Base-by-base conservation (phyloP, 2,329 filamentous ascomycete species). In the Elsinoe australis region DNA sequence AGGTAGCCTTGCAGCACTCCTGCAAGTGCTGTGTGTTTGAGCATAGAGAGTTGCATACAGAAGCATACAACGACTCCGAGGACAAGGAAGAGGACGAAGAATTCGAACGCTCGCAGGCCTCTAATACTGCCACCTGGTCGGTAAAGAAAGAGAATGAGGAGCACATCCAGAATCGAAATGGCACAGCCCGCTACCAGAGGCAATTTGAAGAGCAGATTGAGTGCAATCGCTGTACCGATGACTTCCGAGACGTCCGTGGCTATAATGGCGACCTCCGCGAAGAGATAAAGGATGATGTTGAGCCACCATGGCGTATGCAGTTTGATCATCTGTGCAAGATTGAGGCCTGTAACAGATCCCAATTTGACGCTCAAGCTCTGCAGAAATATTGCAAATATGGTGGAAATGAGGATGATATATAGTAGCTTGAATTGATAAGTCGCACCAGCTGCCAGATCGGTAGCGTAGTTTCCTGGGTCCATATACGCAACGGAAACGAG, bases 341-440 rank as follows among this genome's bases (percentile, higher is more conserved):
- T 69, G 58, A 71, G 61, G n/a, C 71, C 71, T 8, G 71, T 72
- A 35, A 74, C 68, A 2, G 69, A 67, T 29, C 71, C 74, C 35
- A 78, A 63, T 56, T 77, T 76, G 61, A 83, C 78, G 57, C 77
- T 78, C 2, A 86, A 71, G 18, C 74, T 77, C 61, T 86, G 82
- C 14, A 85, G 69, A 54, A 83, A 77, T 46, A 86, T 83, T 55
- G 82, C 82, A 57, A 85, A 82, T 44, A 85, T 56, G 59, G 85
- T 86, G 61, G 78, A 79, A 56, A 84, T 68, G 6, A 86, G 68
- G 35, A 85, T 75, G 55, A 85, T 71, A 65, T 85, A 85, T 3
- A 86, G 72, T 29, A 85, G 70, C 33, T 69, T 72, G 67, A 79
- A 86, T 49, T 72, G 73, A 61, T 80, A 84, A 1, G 74, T 71